A percentile compares a stretch with the other conserved stretches of the same genome.
These are phyloP conservation scores for Raphidocelis subcapitata DNA, from an alignment of 139 green algal genomes.

Conservation along the genomic window DNA sequence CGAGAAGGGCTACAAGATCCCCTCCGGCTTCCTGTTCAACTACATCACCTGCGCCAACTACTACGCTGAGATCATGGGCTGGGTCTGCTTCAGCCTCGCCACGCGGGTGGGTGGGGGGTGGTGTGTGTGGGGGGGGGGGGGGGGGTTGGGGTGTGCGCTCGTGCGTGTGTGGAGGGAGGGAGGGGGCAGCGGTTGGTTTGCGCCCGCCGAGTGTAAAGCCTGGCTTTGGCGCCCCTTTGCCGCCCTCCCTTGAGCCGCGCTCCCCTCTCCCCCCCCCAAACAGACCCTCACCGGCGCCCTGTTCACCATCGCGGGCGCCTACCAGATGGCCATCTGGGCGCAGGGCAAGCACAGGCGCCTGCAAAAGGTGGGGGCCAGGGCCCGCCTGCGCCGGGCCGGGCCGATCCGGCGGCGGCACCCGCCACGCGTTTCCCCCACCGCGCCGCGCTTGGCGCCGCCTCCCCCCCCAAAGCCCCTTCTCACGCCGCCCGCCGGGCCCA, in stretches of 20 bases:
- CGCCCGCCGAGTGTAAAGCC: no score
- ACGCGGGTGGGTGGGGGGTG: conserved; percentile 22
- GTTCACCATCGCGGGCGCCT: conserved; percentile 80
- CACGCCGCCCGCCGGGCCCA: no score
- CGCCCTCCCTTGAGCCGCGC: no score
- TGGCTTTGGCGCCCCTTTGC: no score
- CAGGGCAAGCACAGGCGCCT: conserved; percentile 90
- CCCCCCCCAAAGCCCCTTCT: no score
- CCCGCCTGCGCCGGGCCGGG: not conserved
- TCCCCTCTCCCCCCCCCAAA: conserved; percentile 21
- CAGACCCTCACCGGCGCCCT: conserved; percentile 75
- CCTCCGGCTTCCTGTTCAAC: conserved; percentile 89
- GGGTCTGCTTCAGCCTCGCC: conserved; percentile 85
- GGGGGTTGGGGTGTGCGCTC: no score
- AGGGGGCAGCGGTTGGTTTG: not conserved
- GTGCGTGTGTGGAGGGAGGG: no score
- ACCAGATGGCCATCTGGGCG: conserved; percentile 91
- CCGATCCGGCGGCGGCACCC: no score
- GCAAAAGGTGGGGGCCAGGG: conserved; percentile 57
- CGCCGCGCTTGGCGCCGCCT: no score
- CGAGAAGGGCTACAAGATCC: conserved; percentile 87
- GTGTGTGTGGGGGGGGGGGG: not conserved
- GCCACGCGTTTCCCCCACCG: no score
- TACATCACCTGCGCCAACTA: conserved; percentile 99
- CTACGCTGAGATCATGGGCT: conserved; percentile 81